phyloP scores from a whole-genome alignment of 208 protist genomes.

The Angomonas deanei region DNA sequence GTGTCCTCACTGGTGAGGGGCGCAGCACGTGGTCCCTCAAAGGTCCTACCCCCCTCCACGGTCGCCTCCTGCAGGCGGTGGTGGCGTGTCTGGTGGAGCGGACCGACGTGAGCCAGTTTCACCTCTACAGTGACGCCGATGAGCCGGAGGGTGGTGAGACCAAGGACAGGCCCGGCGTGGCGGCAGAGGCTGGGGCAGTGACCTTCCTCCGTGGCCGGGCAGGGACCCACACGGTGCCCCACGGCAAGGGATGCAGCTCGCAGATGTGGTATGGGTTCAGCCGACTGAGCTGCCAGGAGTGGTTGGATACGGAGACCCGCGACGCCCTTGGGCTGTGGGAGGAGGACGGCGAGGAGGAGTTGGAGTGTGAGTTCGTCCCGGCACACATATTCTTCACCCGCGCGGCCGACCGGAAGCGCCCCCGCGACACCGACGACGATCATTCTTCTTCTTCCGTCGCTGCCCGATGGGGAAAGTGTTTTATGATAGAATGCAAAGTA shows the following conservation, averaged over 20 bases:
- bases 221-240: not conserved
- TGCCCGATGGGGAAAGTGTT: not conserved
- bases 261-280: constrained; percentile 43
- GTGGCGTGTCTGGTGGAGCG: constrained; percentile 26
- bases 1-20: not conserved
- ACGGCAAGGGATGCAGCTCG: constrained; percentile 16
- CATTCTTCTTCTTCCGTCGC: not conserved
- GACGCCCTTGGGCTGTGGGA: not conserved
- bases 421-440: not conserved
- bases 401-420: not conserved
- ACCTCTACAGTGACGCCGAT: constrained; percentile 16
- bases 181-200: not conserved
- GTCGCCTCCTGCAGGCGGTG: too few relatives aligned
- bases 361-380: constrained; percentile 37
- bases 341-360: constrained; percentile 12
- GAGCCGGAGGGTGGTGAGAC: not conserved
- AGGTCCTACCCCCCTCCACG: too few relatives aligned
- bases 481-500: not conserved
- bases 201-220: not conserved
- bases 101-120: constrained; percentile 19
- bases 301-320: constrained; percentile 30
- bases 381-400: constrained; percentile 11
- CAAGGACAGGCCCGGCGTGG: not conserved
- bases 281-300: constrained; percentile 47
- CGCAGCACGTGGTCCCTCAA: too few relatives aligned